phyloP scores from a whole-genome alignment of 148 eudicot genomes.

The Chenopodium berlandieri region DNA sequence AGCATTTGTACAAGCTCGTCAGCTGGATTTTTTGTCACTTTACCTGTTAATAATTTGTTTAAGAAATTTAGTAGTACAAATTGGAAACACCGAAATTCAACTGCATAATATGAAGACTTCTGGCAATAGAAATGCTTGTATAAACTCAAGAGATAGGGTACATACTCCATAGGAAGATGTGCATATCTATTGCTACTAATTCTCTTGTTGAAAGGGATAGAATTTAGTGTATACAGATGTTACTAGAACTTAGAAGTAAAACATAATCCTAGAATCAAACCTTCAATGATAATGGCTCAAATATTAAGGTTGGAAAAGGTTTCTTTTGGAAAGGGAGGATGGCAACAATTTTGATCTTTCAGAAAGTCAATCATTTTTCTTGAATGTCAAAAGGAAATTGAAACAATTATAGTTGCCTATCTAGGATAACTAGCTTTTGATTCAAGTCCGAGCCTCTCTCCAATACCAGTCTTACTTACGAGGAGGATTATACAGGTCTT shows the following conservation, averaged over 20 bases:
- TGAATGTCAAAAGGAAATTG: neutral
- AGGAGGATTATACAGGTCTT: neutral
- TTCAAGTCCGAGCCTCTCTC: neutral
- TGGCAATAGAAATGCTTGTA: neutral
- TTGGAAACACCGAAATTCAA: neutral
- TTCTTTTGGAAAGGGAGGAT: neutral
- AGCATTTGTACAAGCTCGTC: slow-evolving; percentile 66
- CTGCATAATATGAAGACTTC: neutral
- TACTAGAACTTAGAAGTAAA: too few species aligned
- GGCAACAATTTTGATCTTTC: neutral
- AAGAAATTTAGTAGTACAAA: neutral
- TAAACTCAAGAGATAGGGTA: neutral
- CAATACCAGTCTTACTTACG: neutral
- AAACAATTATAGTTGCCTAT: neutral
- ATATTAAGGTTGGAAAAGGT: neutral
- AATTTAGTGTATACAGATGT: neutral
- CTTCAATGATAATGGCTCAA: neutral
- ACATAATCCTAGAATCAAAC: neutral
- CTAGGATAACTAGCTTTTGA: neutral
- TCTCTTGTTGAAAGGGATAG: neutral
- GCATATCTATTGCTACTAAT: neutral
- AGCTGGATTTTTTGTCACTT: slow-evolving; percentile 83
- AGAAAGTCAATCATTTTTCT: neutral
- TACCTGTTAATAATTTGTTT: slow-evolving; percentile 38
- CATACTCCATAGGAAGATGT: neutral